These are phyloP conservation scores for Coemansia brasiliensis DNA, from an alignment of 192 early-diverging fungal species.

Conservation along the genomic window DNA sequence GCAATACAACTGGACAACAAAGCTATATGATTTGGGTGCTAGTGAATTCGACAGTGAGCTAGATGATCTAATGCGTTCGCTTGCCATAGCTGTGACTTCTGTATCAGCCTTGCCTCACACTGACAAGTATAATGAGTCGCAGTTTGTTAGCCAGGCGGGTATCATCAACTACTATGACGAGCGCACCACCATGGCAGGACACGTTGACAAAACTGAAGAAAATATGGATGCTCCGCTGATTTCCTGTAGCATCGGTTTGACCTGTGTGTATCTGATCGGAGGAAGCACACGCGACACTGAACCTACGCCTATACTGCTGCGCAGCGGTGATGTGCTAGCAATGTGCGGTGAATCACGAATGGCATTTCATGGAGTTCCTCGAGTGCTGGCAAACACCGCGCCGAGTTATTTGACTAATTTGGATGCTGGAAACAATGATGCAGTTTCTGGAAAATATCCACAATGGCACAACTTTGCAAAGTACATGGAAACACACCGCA, in stretches of 20 bases:
- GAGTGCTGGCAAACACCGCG: conserved; percentile 71
- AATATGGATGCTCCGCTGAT: conserved; percentile 83
- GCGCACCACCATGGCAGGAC: conserved; percentile 81
- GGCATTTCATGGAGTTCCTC: conserved; percentile 86
- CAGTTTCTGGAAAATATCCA: conserved; percentile 39
- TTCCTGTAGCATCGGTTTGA: conserved; percentile 59
- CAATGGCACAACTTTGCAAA: conserved; percentile 68
- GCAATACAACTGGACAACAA: conserved; percentile 81
- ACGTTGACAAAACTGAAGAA: conserved; percentile 89
- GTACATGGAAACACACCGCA: conserved; percentile 69
- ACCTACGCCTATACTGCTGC: conserved; percentile 73
- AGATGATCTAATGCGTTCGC: conserved; percentile 58
- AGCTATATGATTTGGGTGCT: conserved; percentile 63
- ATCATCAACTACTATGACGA: conserved; percentile 92
- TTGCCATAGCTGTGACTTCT: conserved; percentile 68
- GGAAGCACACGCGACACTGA: conserved; percentile 65
- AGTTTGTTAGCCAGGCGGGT: conserved; percentile 81
- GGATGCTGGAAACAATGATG: conserved; percentile 20
- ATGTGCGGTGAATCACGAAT: conserved; percentile 80
- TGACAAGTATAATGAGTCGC: conserved; percentile 4
- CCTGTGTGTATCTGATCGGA: conserved; percentile 83
- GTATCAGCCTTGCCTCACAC: conserved; percentile 18
- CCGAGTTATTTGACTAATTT: conserved; percentile 60
- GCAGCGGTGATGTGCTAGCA: conserved; percentile 83
- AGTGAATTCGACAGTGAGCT: conserved; percentile 70